Evolutionary conservation across 345 rosid species (phyloP).

Genomic region (Moringa oleifera): DNA sequence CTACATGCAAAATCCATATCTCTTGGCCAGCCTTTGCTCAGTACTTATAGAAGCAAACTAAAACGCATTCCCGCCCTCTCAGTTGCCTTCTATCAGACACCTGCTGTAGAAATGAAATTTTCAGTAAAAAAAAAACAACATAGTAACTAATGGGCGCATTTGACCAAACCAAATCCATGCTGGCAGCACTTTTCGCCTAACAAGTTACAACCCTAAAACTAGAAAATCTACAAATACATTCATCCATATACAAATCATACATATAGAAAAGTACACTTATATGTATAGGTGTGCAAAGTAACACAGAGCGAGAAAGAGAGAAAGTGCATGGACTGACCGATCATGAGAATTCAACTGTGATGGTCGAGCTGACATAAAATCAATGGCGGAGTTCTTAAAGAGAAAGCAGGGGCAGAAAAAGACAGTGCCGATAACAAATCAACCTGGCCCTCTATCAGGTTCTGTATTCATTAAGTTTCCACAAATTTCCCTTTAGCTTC

Average conservation of each 20-base stretch:
- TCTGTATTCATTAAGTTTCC: background rate
- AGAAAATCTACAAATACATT: background rate
- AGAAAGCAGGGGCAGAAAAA: slow-evolving; percentile 17
- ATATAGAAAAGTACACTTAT: background rate
- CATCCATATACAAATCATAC: background rate
- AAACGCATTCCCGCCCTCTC: slow-evolving; percentile 19
- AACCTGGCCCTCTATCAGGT: slow-evolving; percentile 14
- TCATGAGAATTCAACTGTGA: slow-evolving; percentile 20
- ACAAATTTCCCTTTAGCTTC: background rate
- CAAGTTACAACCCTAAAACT: background rate
- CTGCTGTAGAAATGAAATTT: slow-evolving; percentile 22
- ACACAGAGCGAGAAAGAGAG: background rate
- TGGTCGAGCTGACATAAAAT: slow-evolving; percentile 8
- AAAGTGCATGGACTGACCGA: slow-evolving; percentile 24
- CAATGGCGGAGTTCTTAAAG: slow-evolving; percentile 25
- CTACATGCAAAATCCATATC: slow-evolving; percentile 58
- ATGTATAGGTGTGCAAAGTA: background rate
- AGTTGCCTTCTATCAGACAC: slow-evolving; percentile 31
- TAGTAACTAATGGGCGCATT: background rate
- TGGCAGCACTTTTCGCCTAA: background rate
- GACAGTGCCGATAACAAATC: slow-evolving; percentile 21
- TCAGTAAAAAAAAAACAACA: background rate
- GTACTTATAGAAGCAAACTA: slow-evolving; percentile 8
- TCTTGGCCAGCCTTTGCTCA: slow-evolving; percentile 4
- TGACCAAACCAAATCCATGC: slow-evolving; percentile 2